A percentile compares a stretch with the other conserved stretches of the same genome.
These are phyloP conservation scores for Elaeagnus macrophylla DNA, from an alignment of 306 rosid genomes.

Conservation along the genomic window DNA sequence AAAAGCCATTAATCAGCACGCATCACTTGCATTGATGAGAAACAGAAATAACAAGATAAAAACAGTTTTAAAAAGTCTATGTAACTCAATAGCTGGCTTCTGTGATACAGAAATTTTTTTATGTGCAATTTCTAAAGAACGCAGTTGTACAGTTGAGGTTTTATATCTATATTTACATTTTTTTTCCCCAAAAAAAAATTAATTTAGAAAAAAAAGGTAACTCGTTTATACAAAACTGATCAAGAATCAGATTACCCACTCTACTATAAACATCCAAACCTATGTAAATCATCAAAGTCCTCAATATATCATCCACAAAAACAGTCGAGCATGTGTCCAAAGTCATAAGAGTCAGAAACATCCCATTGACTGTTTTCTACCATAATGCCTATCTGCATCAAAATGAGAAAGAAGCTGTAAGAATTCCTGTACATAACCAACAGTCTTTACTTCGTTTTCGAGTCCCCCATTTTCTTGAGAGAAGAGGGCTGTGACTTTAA, in stretches of 20 bases:
- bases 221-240: constrained; percentile 25
- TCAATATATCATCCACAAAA: constrained; percentile 13
- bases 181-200: constrained; percentile 26
- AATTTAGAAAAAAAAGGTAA: background rate
- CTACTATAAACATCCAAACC: constrained; percentile 13
- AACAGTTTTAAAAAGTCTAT: background rate
- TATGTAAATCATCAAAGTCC: constrained; percentile 13
- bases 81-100: background rate
- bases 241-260: constrained; percentile 20
- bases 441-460: constrained; percentile 28
- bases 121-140: no score
- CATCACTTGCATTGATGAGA: background rate
- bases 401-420: constrained; percentile 9
- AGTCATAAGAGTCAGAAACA: constrained; percentile 12
- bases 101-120: background rate
- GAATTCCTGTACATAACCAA: constrained; percentile 28
- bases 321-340: background rate
- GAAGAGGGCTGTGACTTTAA: constrained; percentile 30
- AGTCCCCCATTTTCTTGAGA: constrained; percentile 21
- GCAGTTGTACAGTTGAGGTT: constrained; percentile 6
- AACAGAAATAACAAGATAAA: no score
- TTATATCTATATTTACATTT: constrained; percentile 27
- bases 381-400: constrained; percentile 12
- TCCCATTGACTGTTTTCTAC: constrained; percentile 5
- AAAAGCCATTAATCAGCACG: background rate